A percentile compares a stretch with the other conserved stretches of the same genome.
These are phyloP conservation scores for Panicum virgatum DNA, from an alignment of 202 grass and related monocot genomes.

Conservation along the genomic window DNA sequence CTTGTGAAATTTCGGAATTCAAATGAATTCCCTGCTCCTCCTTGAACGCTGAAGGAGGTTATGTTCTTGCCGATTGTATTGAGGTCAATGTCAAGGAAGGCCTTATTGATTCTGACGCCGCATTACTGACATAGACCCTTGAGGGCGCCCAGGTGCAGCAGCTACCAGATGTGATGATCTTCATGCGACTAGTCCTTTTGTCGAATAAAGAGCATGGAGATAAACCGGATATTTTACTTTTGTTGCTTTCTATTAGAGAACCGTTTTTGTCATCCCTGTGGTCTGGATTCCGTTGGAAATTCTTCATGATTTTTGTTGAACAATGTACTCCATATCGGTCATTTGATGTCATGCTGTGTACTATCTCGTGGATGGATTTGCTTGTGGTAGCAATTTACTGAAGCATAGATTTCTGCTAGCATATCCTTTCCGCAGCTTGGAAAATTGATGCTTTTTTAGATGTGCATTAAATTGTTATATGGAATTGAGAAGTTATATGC, in stretches of 20 bases:
- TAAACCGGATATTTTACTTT: conserved; percentile 42
- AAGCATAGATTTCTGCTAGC: conserved; percentile 7
- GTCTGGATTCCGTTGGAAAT: conserved; percentile 27
- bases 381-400: neutral
- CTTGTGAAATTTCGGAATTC: conserved; percentile 63
- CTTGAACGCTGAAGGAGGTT: neutral
- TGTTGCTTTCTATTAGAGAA: conserved; percentile 33
- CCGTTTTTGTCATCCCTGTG: conserved; percentile 42
- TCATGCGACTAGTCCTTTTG: conserved; percentile 38
- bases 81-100: conserved; percentile 30
- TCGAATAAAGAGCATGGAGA: conserved; percentile 54
- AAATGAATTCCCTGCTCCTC: conserved; percentile 35
- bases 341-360: conserved; percentile 23
- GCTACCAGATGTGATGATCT: conserved; percentile 24
- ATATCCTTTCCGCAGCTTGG: conserved; percentile 10
- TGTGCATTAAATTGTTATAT: conserved; percentile 15
- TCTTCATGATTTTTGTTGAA: conserved; percentile 42
- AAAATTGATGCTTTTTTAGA: conserved; percentile 7
- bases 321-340: conserved; percentile 35
- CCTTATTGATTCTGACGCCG: conserved; percentile 26
- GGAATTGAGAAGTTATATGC: neutral
- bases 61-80: conserved; percentile 29
- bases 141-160: conserved; percentile 32
- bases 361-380: conserved; percentile 10
- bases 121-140: conserved; percentile 24